Conservation (phyloP, 2,329 filamentous ascomycete genomes). For the Colletotrichum acutatum region DNA sequence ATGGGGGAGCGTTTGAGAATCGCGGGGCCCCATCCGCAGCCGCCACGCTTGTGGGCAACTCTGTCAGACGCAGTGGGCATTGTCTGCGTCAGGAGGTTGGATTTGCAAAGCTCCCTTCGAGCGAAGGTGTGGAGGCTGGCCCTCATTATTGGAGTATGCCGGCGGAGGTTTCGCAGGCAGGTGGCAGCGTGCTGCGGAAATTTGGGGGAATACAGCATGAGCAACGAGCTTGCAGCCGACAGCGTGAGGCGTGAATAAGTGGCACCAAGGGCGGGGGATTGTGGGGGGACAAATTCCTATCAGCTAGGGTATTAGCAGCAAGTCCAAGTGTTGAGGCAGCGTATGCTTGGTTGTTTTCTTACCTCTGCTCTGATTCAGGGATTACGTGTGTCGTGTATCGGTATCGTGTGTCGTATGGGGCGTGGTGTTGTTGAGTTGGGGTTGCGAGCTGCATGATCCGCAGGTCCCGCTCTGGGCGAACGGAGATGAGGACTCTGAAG, state of each 20-base stretch:
- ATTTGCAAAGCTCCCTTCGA: slow-evolving; percentile 32
- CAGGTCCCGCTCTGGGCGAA: slow-evolving; percentile 34
- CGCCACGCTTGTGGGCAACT: slow-evolving; percentile 10
- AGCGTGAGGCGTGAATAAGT: not conserved
- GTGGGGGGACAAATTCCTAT: slow-evolving; percentile 12
- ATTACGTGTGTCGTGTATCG: not conserved
- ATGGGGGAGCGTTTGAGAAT: slow-evolving; percentile 27
- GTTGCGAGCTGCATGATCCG: slow-evolving; percentile 33
- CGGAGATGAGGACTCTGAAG: slow-evolving; percentile 24
- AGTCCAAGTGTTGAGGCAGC: not conserved
- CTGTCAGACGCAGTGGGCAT: slow-evolving; percentile 13
- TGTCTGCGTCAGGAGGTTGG: slow-evolving; percentile 15
- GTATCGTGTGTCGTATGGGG: not conserved
- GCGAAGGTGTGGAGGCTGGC: slow-evolving; percentile 30
- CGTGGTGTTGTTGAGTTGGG: slow-evolving; percentile 4
- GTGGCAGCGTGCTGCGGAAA: not conserved
- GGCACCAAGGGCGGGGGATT: not conserved
- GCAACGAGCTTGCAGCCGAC: slow-evolving; percentile 6
- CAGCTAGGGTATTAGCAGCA: not conserved
- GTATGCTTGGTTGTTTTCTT: not conserved
- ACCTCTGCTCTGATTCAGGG: not conserved
- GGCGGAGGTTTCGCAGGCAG: not conserved
- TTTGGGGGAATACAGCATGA: not conserved
- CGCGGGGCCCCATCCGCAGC: slow-evolving; percentile 25
- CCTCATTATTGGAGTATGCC: slow-evolving; percentile 10